Percentiles rank a stretch among this genome's conserved stretches.
These are phyloP conservation scores for Larix kaempferi DNA, from an alignment of 75 land plant genomes.

Conservation along the genomic window DNA sequence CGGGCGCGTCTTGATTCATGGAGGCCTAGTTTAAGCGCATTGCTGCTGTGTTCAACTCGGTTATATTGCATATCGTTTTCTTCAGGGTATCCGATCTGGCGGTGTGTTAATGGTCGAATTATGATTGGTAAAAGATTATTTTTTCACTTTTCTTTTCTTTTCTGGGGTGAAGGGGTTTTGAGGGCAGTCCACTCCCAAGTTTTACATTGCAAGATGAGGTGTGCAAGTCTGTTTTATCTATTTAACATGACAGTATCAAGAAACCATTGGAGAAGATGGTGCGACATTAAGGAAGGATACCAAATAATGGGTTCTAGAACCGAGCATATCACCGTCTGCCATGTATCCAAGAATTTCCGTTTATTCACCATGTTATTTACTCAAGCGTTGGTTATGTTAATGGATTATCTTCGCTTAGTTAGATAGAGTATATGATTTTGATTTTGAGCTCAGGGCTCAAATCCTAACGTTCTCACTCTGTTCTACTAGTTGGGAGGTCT, in stretches of 20 bases:
- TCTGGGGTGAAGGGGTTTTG: no score
- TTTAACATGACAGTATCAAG: no score
- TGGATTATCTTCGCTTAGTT: no score
- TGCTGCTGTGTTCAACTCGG: neutral
- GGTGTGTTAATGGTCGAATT: neutral
- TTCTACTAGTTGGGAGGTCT: no score
- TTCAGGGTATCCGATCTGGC: constrained; percentile 1
- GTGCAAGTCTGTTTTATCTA: no score
- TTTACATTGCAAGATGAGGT: no score
- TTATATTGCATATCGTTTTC: neutral
- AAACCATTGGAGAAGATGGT: neutral
- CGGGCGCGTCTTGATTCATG: neutral
- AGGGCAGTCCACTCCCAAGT: no score
- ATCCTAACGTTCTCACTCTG: no score
- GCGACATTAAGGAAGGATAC: neutral
- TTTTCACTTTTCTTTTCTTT: no score
- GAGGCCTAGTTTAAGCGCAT: neutral
- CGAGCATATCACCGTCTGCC: neutral
- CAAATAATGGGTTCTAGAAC: neutral
- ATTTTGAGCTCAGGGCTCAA: no score
- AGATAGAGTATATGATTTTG: no score
- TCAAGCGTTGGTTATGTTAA: neutral
- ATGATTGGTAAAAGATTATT: neutral
- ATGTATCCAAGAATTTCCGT: neutral
- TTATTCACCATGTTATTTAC: neutral